A percentile compares a stretch with the other conserved stretches of the same genome.
Conservation (phyloP, 2,329 filamentous ascomycete genomes). For the Ascochyta clinopodiicola region DNA sequence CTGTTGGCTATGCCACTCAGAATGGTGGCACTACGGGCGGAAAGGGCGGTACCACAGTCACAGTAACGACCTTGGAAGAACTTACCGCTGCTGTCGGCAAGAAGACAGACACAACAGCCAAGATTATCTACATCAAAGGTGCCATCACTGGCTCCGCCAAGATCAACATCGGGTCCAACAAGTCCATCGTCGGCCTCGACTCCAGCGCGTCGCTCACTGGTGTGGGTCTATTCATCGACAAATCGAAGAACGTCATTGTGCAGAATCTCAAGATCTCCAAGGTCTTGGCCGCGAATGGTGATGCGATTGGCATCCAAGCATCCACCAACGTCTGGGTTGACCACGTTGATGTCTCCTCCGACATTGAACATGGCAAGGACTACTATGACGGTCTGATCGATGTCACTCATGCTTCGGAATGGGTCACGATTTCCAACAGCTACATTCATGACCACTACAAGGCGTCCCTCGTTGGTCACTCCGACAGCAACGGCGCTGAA, state of each 20-base stretch:
- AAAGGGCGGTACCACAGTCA: slow-evolving; percentile 42
- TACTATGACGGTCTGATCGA: slow-evolving; percentile 73
- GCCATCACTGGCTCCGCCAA: slow-evolving; percentile 49
- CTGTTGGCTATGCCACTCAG: slow-evolving; percentile 40
- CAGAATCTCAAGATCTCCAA: slow-evolving; percentile 63
- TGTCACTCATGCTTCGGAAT: slow-evolving; percentile 68
- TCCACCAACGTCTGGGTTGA: slow-evolving; percentile 68
- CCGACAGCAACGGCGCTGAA: slow-evolving; percentile 62
- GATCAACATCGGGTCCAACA: slow-evolving; percentile 57
- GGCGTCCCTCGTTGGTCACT: slow-evolving; percentile 64
- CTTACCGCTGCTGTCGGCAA: slow-evolving; percentile 53
- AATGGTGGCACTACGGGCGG: slow-evolving; percentile 51
- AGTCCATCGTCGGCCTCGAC: slow-evolving; percentile 59
- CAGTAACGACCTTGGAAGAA: slow-evolving; percentile 44
- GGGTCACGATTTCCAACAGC: slow-evolving; percentile 62
- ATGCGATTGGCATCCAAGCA: slow-evolving; percentile 59
- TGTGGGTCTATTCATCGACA: slow-evolving; percentile 57
- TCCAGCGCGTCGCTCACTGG: slow-evolving; percentile 52
- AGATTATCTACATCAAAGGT: slow-evolving; percentile 57
- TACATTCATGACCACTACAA: slow-evolving; percentile 68
- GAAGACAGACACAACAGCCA: slow-evolving; percentile 47
- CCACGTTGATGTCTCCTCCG: slow-evolving; percentile 69
- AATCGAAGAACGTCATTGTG: slow-evolving; percentile 61
- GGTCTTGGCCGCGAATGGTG: slow-evolving; percentile 53
- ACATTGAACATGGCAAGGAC: slow-evolving; percentile 68